Base-by-base conservation (phyloP, 2,329 filamentous ascomycete genomes). In the Paracoccidioides lutzii region DNA sequence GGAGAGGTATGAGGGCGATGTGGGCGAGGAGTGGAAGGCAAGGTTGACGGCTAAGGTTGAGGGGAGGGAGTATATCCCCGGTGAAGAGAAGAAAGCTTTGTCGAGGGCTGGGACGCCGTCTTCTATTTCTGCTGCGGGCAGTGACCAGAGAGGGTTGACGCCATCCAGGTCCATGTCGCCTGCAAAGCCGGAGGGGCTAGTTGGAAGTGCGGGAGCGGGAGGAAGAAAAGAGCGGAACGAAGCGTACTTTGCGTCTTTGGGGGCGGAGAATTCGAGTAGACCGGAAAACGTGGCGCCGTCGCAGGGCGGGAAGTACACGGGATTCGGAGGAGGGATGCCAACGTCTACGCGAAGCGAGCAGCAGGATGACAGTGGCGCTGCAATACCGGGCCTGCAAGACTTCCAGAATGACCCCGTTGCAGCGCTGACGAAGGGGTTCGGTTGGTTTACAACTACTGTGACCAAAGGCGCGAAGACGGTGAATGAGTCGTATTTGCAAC, bases 11-110 rank as follows among this genome's bases (percentile, higher is more conserved):
- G 85, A 90, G 59, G 87, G 88, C 55, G 88, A 93, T 61, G 87
- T 86, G 0, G 91, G 90, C 55, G 91, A 96, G 71, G 91, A 96
- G 74, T 97, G 86, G 83, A 96, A 96, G 72, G 90, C 95, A 70
- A 80, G 90, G 59, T 72, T 97, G 61, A 84, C 83, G 38, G 88
- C 87, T 64, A 91, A 93, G 75, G 88, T 94, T 5, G 93, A 97
- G 71, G 88, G 87, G 10, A 80, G 80, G 57, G 88, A 95, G 62
- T 97, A 94, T 67, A 87, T 93, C 2, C 85, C 85, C 14, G 82
- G 81, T 6, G 80, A 84, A 68, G 84, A 83, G 70, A 75, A 76
- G 53, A 67, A 65, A 58, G 70, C 60, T 68, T 67, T 67, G 48
- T 70, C 70, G 55, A 66, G 63, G 43, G 66, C 72, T 37, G 69